phyloP scores from a whole-genome alignment of 495 filamentous ascomycete species.

The Aspergillus egyptiacus region DNA sequence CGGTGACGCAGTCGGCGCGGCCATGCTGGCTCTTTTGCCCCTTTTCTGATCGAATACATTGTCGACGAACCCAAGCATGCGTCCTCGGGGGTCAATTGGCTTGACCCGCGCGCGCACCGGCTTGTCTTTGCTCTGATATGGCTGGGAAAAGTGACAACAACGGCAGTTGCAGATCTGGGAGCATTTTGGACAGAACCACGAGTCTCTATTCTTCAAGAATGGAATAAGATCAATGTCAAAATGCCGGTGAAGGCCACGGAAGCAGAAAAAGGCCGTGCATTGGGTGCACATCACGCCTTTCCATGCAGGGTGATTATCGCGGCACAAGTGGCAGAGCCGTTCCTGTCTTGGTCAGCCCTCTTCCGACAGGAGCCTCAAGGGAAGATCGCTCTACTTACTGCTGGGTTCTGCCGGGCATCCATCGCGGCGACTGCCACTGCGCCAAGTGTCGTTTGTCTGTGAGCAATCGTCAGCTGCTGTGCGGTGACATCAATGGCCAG shows the following conservation, averaged over 20 bases:
- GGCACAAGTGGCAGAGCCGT: conserved; percentile 20
- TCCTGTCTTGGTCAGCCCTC: conserved; percentile 8
- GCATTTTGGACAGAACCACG: conserved; percentile 20
- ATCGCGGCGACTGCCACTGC: conserved; percentile 10
- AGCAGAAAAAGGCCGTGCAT: conserved; percentile 20
- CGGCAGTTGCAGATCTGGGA: conserved; percentile 19
- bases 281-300: conserved; percentile 14
- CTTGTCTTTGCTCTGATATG: conserved; percentile 18
- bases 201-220: conserved; percentile 5
- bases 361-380: neutral
- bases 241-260: conserved; percentile 20
- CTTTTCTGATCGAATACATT: conserved; percentile 23
- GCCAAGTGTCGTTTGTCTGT: conserved; percentile 15
- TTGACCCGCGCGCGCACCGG: conserved; percentile 17
- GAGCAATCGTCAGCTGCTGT: neutral
- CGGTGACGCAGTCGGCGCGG: neutral
- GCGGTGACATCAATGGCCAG: neutral
- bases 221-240: conserved; percentile 18
- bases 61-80: conserved; percentile 19
- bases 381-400: conserved; percentile 4
- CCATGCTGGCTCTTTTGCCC: conserved; percentile 14
- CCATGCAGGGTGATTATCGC: conserved; percentile 18
- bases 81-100: conserved; percentile 16
- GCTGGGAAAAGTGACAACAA: conserved; percentile 17
- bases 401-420: conserved; percentile 10